Evolutionary conservation across 257 asterid genomes (phyloP).

Genomic region (Buddleja alternifolia): DNA sequence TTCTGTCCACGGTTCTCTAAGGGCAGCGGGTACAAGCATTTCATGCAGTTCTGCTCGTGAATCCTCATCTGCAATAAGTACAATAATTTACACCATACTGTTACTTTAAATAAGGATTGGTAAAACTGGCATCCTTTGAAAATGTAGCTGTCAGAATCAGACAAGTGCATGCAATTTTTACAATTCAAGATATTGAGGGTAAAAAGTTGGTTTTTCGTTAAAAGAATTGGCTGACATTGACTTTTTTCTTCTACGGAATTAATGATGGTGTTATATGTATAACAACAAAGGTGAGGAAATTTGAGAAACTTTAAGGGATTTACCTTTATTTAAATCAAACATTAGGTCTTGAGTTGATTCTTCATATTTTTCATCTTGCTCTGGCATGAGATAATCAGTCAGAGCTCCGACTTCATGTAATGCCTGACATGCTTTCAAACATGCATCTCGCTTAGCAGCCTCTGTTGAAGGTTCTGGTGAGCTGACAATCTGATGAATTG

Average conservation of each 20-base stretch:
- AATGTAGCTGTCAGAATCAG: conserved; percentile 68
- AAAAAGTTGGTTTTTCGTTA: too few relatives aligned
- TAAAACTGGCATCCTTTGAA: conserved; percentile 44
- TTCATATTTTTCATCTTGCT: conserved; percentile 54
- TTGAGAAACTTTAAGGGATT: too few relatives aligned
- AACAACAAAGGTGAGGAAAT: too few relatives aligned
- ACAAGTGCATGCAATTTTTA: background rate
- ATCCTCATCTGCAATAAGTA: conserved; percentile 63
- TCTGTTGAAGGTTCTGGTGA: conserved; percentile 70
- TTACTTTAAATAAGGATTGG: conserved; percentile 14
- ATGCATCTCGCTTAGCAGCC: conserved; percentile 85
- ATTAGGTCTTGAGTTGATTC: conserved; percentile 41
- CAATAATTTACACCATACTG: conserved; percentile 21
- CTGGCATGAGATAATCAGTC: conserved; percentile 90
- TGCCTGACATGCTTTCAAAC: conserved; percentile 88
- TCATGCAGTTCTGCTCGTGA: conserved; percentile 78
- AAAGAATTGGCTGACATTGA: too few relatives aligned
- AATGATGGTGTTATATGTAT: too few relatives aligned
- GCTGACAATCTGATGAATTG: conserved; percentile 70
- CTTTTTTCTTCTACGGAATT: too few relatives aligned
- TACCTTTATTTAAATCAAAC: too few relatives aligned
- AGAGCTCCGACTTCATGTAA: conserved; percentile 90
- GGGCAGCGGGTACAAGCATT: conserved; percentile 91
- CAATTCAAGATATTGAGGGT: too few relatives aligned
- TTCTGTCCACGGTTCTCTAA: conserved; percentile 66